These are phyloP conservation scores for Filosporella fistucella DNA, from an alignment of 495 filamentous ascomycete genomes.

Conservation along the genomic window DNA sequence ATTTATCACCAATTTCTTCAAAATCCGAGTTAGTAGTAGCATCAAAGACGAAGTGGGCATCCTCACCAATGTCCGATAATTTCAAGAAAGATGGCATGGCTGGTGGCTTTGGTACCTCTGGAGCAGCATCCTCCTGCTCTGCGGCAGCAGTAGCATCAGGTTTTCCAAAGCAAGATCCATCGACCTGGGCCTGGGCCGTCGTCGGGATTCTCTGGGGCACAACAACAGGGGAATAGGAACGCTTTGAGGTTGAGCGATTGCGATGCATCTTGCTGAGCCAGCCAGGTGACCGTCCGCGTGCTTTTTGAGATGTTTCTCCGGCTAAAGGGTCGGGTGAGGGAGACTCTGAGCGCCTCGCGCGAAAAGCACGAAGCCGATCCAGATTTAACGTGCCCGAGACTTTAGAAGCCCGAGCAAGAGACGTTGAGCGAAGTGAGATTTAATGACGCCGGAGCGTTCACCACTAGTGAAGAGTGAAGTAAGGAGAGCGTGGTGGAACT, in stretches of 20 bases:
- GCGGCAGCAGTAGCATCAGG: slow-evolving; percentile 6
- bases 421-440: too few relatives aligned
- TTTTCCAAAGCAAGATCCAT: slow-evolving; percentile 21
- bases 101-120: background rate
- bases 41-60: background rate
- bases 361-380: slow-evolving; percentile 25
- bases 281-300: slow-evolving; percentile 18
- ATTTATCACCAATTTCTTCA: slow-evolving; percentile 21
- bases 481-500: too few relatives aligned
- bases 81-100: slow-evolving; percentile 40
- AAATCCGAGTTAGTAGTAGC: background rate
- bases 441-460: too few relatives aligned
- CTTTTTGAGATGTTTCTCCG: background rate
- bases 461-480: too few relatives aligned
- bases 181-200: slow-evolving; percentile 17
- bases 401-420: too few relatives aligned
- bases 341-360: slow-evolving; percentile 22
- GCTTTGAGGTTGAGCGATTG: slow-evolving; percentile 13
- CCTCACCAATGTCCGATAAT: slow-evolving; percentile 29
- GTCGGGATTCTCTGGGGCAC: background rate
- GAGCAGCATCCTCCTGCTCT: background rate
- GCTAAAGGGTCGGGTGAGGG: slow-evolving; percentile 6
- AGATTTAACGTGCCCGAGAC: slow-evolving; percentile 16
- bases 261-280: slow-evolving; percentile 23
- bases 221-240: slow-evolving; percentile 12